Percentiles rank a stretch among this genome's conserved stretches.
These are phyloP conservation scores for Boletus patriciae DNA, from an alignment of 768 basidiomycete genomes.

Conservation along the genomic window DNA sequence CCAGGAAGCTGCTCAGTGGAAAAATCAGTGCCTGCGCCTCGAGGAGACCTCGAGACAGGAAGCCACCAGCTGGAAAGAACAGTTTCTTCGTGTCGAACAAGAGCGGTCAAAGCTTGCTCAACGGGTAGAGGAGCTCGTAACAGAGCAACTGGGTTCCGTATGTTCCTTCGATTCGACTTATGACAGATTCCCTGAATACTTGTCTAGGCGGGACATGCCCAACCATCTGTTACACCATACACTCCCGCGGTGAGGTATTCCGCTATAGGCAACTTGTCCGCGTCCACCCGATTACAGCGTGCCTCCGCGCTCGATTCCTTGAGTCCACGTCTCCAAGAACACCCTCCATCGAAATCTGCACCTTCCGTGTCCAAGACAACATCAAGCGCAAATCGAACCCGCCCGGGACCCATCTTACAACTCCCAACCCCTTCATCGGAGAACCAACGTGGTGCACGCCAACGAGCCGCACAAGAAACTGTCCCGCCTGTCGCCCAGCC, in stretches of 20 bases:
- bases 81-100: conserved; percentile 71
- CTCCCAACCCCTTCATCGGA: conserved; percentile 34
- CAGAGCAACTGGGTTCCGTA: conserved; percentile 47
- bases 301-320: conserved; percentile 19
- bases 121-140: conserved; percentile 57
- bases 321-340: conserved; percentile 31
- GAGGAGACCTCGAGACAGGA: conserved; percentile 48
- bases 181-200: not conserved
- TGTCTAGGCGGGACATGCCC: conserved; percentile 17
- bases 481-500: not conserved
- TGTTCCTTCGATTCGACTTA: conserved; percentile 18
- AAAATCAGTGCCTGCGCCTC: conserved; percentile 56
- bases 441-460: conserved; percentile 28
- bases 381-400: conserved; percentile 8
- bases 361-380: conserved; percentile 28
- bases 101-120: conserved; percentile 60
- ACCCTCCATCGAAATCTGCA: conserved; percentile 33
- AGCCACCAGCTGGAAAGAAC: conserved; percentile 76
- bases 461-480: conserved; percentile 16
- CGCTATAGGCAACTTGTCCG: conserved; percentile 25
- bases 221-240: conserved; percentile 25
- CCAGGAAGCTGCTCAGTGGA: conserved; percentile 69
- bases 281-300: conserved; percentile 26
- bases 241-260: conserved; percentile 36
- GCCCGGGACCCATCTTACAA: conserved; percentile 16